These are phyloP conservation scores for Vitis amurensis DNA, from an alignment of 164 flowering plant species.

Conservation along the genomic window DNA sequence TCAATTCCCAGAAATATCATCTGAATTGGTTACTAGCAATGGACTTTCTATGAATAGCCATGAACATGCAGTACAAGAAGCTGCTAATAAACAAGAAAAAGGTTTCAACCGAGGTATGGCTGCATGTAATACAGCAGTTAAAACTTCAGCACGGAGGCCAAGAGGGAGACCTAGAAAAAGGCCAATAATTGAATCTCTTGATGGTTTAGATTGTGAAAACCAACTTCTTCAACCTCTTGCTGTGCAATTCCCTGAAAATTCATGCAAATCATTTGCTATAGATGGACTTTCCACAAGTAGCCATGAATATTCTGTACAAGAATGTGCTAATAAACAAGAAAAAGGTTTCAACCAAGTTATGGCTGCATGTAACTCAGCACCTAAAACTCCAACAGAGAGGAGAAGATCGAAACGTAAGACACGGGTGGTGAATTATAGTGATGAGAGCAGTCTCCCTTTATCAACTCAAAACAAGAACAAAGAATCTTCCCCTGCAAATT, in stretches of 20 bases:
- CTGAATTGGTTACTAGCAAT: slow-evolving; percentile 18
- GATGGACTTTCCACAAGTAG: slow-evolving; percentile 11
- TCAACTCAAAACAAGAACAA: too few relatives aligned
- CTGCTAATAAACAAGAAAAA: slow-evolving; percentile 12
- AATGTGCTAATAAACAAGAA: slow-evolving; percentile 4
- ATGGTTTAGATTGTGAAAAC: slow-evolving; percentile 11
- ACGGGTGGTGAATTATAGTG: too few relatives aligned
- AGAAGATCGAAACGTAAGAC: slow-evolving; percentile 5
- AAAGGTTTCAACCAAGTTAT: slow-evolving; percentile 11
- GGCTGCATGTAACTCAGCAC: slow-evolving; percentile 14
- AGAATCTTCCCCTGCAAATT: too few relatives aligned
- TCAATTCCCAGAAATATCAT: slow-evolving; percentile 30
- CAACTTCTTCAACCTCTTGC: slow-evolving; percentile 24
- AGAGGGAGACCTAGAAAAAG: slow-evolving; percentile 32
- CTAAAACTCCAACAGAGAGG: slow-evolving; percentile 9
- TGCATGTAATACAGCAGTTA: slow-evolving; percentile 14
- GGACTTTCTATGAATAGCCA: slow-evolving; percentile 6
- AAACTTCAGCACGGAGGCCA: slow-evolving; percentile 13
- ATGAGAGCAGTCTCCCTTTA: too few relatives aligned
- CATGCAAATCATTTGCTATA: slow-evolving; percentile 19
- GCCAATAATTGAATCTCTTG: slow-evolving; percentile 13
- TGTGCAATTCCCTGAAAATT: slow-evolving; percentile 30
- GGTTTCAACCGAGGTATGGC: slow-evolving; percentile 3
- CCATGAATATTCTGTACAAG: slow-evolving; percentile 10
- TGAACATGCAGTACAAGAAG: slow-evolving; percentile 11